phyloP scores from a whole-genome alignment of 805 yeast species.

The Zygoascus tannicola region DNA sequence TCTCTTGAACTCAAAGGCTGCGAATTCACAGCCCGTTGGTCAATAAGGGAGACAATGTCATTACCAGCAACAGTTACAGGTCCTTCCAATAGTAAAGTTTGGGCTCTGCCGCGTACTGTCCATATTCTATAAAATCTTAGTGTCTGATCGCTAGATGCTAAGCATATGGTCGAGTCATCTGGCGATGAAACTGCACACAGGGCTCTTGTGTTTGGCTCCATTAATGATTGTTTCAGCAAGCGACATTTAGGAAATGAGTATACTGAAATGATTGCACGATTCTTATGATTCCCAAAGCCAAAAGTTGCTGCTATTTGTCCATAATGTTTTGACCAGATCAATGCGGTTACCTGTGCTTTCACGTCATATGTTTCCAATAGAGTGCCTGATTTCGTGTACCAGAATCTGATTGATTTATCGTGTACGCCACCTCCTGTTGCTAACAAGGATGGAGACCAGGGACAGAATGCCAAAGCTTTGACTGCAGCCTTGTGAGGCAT shows the following conservation, averaged over 20 bases:
- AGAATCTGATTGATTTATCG: slow-evolving; percentile 71
- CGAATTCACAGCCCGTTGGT: neutral
- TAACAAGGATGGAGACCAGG: slow-evolving; percentile 71
- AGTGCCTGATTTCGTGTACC: slow-evolving; percentile 81
- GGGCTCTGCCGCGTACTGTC: slow-evolving; percentile 23
- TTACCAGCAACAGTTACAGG: neutral
- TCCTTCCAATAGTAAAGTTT: neutral
- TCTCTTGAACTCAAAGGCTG: neutral
- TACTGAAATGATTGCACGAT: slow-evolving; percentile 45
- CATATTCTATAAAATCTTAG: slow-evolving; percentile 68
- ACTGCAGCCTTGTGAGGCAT: slow-evolving; percentile 72
- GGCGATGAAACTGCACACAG: slow-evolving; percentile 62
- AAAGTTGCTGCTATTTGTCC: slow-evolving; percentile 69
- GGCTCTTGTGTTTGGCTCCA: slow-evolving; percentile 47
- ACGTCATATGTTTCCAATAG: slow-evolving; percentile 48
- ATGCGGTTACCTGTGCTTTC: slow-evolving; percentile 66
- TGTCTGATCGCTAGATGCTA: slow-evolving; percentile 72
- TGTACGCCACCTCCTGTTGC: slow-evolving; percentile 90
- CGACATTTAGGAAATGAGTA: slow-evolving; percentile 61
- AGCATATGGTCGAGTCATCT: slow-evolving; percentile 50
- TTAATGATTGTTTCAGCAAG: slow-evolving; percentile 30
- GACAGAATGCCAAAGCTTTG: slow-evolving; percentile 83
- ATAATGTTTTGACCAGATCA: slow-evolving; percentile 60
- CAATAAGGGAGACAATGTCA: neutral
- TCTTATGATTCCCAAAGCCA: slow-evolving; percentile 58